phyloP scores from a whole-genome alignment of 306 rosid species.

The Cicer bijugum region DNA sequence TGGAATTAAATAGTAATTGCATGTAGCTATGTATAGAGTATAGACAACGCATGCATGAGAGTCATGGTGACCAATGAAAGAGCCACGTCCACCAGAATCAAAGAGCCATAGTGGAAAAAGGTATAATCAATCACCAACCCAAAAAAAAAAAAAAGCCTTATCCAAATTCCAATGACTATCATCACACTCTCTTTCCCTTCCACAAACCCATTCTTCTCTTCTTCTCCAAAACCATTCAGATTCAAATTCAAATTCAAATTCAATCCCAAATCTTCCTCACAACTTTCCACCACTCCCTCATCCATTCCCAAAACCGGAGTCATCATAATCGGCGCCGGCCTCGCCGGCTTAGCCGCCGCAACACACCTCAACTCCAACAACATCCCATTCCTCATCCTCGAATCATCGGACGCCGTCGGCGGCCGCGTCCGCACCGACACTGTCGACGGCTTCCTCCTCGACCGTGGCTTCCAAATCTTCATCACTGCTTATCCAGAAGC shows the following conservation, averaged over 20 bases:
- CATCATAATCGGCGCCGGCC: conserved; percentile 80
- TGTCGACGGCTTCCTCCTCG: conserved; percentile 77
- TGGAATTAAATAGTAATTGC: too few relatives aligned
- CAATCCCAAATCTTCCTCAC: conserved; percentile 52
- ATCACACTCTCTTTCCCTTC: conserved; percentile 43
- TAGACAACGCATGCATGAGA: too few relatives aligned
- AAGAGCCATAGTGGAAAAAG: too few relatives aligned
- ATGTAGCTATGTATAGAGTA: too few relatives aligned
- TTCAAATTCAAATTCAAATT: conserved; percentile 56
- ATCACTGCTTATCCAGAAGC: conserved; percentile 93
- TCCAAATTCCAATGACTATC: conserved; percentile 57
- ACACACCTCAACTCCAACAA: conserved; percentile 67
- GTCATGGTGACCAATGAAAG: too few relatives aligned
- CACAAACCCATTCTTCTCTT: conserved; percentile 41
- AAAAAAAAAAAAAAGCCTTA: conserved; percentile 53
- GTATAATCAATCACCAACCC: too few relatives aligned
- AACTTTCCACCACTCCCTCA: conserved; percentile 42
- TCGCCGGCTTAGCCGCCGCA: conserved; percentile 84
- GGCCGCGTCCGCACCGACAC: conserved; percentile 83
- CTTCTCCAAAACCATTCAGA: conserved; percentile 45
- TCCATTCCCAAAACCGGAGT: conserved; percentile 50
- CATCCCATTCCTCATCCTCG: conserved; percentile 77
- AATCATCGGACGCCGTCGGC: conserved; percentile 73
- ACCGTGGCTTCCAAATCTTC: conserved; percentile 94
- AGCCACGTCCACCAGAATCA: too few relatives aligned